Conservation (phyloP, 73 alveolate species). For the Tetrahymena thermophila region DNA sequence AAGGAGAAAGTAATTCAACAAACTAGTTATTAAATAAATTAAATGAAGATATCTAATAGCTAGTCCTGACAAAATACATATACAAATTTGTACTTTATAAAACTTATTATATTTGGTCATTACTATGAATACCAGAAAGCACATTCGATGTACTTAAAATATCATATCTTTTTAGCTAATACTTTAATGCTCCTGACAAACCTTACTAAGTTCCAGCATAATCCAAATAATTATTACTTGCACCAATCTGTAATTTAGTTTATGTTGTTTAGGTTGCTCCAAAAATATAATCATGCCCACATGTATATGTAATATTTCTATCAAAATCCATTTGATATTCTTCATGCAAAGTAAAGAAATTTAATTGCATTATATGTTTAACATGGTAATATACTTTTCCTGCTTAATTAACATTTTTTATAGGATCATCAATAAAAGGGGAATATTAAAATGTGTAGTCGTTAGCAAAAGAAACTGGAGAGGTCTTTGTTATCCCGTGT, state of each 20-base stretch:
- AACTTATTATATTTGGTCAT: not conserved
- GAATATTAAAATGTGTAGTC: not conserved
- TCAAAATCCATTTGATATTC: not conserved
- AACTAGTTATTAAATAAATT: not conserved
- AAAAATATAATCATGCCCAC: not conserved
- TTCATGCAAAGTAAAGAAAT: not conserved
- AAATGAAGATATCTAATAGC: not conserved
- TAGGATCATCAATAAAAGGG: not conserved
- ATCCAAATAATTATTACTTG: not conserved
- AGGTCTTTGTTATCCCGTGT: not conserved
- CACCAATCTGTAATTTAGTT: not conserved
- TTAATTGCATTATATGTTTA: not conserved
- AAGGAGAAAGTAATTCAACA: not conserved
- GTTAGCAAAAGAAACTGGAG: not conserved
- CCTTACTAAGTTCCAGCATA: not conserved
- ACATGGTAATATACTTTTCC: not conserved
- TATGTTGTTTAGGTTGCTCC: not conserved
- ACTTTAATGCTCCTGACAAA: not conserved
- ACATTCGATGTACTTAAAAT: not conserved
- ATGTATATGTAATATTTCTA: not conserved
- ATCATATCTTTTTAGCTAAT: not conserved
- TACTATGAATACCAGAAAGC: not conserved
- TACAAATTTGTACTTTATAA: not conserved
- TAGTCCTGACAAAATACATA: not conserved
- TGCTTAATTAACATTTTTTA: not conserved